Percentiles rank a stretch among this genome's conserved stretches.
These are phyloP conservation scores for Starmera stellimalicola DNA, from an alignment of 1,139 yeast genomes.

Conservation along the genomic window DNA sequence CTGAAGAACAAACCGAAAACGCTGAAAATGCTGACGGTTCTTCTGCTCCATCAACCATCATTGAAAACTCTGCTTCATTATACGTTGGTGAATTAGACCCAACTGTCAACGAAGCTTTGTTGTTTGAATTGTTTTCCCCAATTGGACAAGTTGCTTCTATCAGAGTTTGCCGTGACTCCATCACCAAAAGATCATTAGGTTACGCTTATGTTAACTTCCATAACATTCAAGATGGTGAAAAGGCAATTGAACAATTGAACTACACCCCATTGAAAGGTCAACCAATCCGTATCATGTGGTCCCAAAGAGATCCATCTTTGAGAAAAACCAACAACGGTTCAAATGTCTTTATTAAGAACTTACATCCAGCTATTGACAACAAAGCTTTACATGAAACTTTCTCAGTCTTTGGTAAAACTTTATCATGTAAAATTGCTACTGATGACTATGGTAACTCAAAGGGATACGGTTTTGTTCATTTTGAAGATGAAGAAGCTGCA, in stretches of 20 bases:
- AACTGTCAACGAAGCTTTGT: conserved; percentile 85
- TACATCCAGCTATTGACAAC: conserved; percentile 97
- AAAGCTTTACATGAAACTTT: conserved; percentile 97
- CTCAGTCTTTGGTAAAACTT: conserved; percentile 91
- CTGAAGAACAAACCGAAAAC: conserved; percentile 9
- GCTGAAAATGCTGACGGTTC: conserved; percentile 18
- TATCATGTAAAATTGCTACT: conserved; percentile 96
- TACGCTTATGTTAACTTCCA: conserved; percentile 98
- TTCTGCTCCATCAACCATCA: conserved; percentile 26
- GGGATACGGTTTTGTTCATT: conserved; percentile 98
- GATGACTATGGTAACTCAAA: conserved; percentile 88
- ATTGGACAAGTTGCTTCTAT: conserved; percentile 94
- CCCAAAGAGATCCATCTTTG: conserved; percentile 96
- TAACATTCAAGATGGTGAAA: conserved; percentile 83
- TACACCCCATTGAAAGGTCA: conserved; percentile 90
- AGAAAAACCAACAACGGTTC: conserved; percentile 91
- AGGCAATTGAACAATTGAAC: conserved; percentile 93
- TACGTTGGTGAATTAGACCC: conserved; percentile 98
- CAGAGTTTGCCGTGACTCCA: conserved; percentile 98
- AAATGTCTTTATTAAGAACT: conserved; percentile 94
- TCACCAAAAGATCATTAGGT: conserved; percentile 93
- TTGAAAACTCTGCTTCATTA: conserved; percentile 66
- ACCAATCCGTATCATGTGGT: conserved; percentile 99
- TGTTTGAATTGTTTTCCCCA: conserved; percentile 91
- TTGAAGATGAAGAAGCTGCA: conserved; percentile 90